Percentiles rank a stretch among this genome's conserved stretches.
Conservation (phyloP, 331 rosid genomes). For the Prunus yedoensis region DNA sequence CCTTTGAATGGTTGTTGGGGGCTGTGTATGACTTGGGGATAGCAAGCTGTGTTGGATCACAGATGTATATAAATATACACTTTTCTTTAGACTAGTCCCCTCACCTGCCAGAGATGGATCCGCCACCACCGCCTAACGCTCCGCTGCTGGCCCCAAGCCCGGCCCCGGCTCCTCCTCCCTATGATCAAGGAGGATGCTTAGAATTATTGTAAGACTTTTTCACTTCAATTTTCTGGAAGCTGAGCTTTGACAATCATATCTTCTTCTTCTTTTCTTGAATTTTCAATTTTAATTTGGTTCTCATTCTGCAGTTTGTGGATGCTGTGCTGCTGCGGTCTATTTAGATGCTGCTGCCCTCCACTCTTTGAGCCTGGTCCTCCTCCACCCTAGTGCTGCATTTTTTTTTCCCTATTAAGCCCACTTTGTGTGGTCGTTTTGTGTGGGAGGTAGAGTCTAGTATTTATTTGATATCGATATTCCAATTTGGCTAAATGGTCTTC, state of each 20-base stretch:
- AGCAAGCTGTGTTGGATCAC: constrained; percentile 21
- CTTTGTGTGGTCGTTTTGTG: neutral
- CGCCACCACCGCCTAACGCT: constrained; percentile 39
- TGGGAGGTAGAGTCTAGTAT: neutral
- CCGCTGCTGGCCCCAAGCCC: constrained; percentile 49
- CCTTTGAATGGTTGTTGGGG: constrained; percentile 70
- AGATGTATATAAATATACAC: neutral
- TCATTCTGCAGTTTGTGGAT: constrained; percentile 61
- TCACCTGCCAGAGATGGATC: constrained; percentile 44
- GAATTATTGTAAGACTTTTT: constrained; percentile 46
- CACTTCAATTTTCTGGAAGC: neutral
- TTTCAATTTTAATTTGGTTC: constrained; percentile 7
- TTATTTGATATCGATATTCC: neutral
- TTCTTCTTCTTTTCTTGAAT: neutral
- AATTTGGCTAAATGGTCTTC: neutral
- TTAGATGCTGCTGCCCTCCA: constrained; percentile 68
- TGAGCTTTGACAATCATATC: neutral
- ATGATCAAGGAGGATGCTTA: constrained; percentile 47
- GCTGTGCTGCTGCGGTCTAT: constrained; percentile 73
- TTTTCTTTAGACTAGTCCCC: neutral
- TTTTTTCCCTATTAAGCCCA: neutral
- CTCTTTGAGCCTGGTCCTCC: constrained; percentile 65
- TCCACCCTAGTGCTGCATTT: constrained; percentile 42
- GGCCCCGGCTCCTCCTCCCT: constrained; percentile 46
- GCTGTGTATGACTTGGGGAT: constrained; percentile 28